Percentiles rank a stretch among this genome's conserved stretches.
Conservation (phyloP, 805 yeast species). For the Limtongozyma cylindracea region DNA sequence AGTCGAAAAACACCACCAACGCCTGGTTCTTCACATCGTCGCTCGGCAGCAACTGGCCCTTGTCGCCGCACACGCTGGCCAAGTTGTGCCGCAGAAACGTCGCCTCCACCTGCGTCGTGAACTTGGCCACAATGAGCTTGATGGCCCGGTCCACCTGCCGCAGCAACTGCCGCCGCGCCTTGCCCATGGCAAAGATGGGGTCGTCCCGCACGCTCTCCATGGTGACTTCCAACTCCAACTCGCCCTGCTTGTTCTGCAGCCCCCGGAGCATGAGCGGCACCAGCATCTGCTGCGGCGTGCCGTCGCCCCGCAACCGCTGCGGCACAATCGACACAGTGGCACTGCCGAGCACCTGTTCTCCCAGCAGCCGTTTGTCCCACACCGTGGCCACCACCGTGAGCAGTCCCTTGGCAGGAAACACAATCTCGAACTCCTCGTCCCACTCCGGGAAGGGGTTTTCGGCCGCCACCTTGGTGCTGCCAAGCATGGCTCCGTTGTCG, state of each 20-base stretch:
- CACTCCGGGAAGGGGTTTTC: conserved; percentile 47
- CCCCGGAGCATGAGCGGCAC: too few species aligned
- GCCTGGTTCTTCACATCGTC: conserved; percentile 31
- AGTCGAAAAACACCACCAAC: conserved; percentile 48
- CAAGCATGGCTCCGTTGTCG: conserved; percentile 35
- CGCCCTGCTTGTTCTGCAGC: conserved; percentile 50
- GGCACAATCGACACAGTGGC: conserved; percentile 37
- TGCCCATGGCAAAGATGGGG: conserved; percentile 60
- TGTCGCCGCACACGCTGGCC: conserved; percentile 24
- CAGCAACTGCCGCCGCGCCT: conserved; percentile 37
- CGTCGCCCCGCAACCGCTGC: conserved; percentile 34
- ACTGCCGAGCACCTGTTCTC: conserved; percentile 44
- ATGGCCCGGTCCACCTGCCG: conserved; percentile 44
- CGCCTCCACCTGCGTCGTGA: conserved; percentile 33
- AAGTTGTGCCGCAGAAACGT: conserved; percentile 33
- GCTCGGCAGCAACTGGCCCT: conserved; percentile 16
- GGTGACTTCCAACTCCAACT: conserved; percentile 35
- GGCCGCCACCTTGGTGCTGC: conserved; percentile 27
- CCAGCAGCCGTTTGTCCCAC: conserved; percentile 38
- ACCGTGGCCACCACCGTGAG: conserved; percentile 30
- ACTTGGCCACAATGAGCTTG: conserved; percentile 46
- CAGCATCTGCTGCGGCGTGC: conserved; percentile 32
- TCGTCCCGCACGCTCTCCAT: conserved; percentile 64
- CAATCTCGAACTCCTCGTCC: conserved; percentile 65
- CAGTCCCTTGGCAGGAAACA: conserved; percentile 12